These are phyloP conservation scores for Mycosarcoma maydis DNA, from an alignment of 1,284 basidiomycete genomes.

Conservation along the genomic window DNA sequence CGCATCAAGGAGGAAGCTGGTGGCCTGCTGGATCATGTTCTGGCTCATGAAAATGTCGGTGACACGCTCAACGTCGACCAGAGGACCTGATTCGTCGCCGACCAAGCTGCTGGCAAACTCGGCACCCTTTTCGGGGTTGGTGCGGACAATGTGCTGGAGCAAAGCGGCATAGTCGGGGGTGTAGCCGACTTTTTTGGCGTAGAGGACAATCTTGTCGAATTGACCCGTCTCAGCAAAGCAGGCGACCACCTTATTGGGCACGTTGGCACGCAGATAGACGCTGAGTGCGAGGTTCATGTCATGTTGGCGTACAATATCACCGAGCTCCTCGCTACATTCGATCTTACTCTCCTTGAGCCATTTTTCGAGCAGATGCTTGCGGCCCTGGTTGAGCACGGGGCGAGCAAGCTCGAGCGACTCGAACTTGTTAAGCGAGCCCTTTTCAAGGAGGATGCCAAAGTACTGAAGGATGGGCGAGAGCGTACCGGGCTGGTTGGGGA, in stretches of 20 bases:
- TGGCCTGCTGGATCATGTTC: slow-evolving; percentile 99
- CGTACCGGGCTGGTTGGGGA: slow-evolving; percentile 87
- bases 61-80: slow-evolving; percentile 85
- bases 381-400: slow-evolving; percentile 93
- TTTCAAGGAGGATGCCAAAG: slow-evolving; percentile 96
- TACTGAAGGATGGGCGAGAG: slow-evolving; percentile 97
- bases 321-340: slow-evolving; percentile 97
- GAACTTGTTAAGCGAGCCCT: slow-evolving; percentile 94
- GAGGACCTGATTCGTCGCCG: slow-evolving; percentile 89
- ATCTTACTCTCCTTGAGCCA: slow-evolving; percentile 99
- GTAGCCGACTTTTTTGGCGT: slow-evolving; percentile 97
- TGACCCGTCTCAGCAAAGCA: slow-evolving; percentile 99
- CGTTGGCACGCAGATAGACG: slow-evolving; percentile 96
- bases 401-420: slow-evolving; percentile 96
- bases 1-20: slow-evolving; percentile 97
- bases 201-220: slow-evolving; percentile 97
- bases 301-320: slow-evolving; percentile 92
- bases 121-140: slow-evolving; percentile 96
- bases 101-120: slow-evolving; percentile 96
- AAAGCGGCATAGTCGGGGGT: slow-evolving; percentile 92
- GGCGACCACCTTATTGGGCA: slow-evolving; percentile 95
- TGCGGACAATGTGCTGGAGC: slow-evolving; percentile 96
- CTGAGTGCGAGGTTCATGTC: slow-evolving; percentile 99
- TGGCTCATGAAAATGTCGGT: slow-evolving; percentile 97
- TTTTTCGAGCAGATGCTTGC: slow-evolving; percentile 97